Evolutionary conservation across 108 stramenopile species (phyloP), one percentile per base, ranked within the genome.

Genomic region (Cylindrotheca closterium): DNA sequence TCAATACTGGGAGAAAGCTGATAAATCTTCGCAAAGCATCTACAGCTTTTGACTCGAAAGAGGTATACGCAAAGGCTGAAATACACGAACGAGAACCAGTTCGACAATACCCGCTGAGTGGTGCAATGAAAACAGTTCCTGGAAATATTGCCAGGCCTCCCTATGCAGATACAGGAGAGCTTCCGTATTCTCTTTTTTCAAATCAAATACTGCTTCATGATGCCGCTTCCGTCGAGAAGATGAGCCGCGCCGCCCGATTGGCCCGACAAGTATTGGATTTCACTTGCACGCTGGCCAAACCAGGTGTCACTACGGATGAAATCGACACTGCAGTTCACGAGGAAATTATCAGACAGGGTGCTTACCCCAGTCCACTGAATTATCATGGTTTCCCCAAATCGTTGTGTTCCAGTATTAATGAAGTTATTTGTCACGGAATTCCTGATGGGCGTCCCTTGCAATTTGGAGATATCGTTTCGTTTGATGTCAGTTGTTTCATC

Each of bases 401-500:
- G 46, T 72, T 98, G 1, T 99, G 99, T 70, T 73, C 87, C 1
- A 80, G 79, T n/a, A 74, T 98, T 37, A 99, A 99, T 79, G 98
- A 99, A 79, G 96, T 98, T 17, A 80, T 98, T n/a, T 98, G 98
- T 86, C 99, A 99, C 75, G 99, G 98, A 8, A 92, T 95, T 55
- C 93, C 93, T 0, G 90, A 92, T 67, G 51, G 57, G 3, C 70
- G 93, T 7, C 63, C 65, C 0, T 63, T 99, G 60, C 31, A 86
- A 63, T 69, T 78, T 15, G 97, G 99, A 24, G 98, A 98, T 75
- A 77, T 99, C 45, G 89, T 96, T 12, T 92, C 92, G 64, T 91
- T 98, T 70, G 99, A 99, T 77, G 91, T 99, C 5, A 87, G 67
- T 62, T 72, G 83, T n/a, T 94, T 71, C 77, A 46, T 86, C 2